Conservation (phyloP, 106 monocot species). For the Allium sativum region DNA sequence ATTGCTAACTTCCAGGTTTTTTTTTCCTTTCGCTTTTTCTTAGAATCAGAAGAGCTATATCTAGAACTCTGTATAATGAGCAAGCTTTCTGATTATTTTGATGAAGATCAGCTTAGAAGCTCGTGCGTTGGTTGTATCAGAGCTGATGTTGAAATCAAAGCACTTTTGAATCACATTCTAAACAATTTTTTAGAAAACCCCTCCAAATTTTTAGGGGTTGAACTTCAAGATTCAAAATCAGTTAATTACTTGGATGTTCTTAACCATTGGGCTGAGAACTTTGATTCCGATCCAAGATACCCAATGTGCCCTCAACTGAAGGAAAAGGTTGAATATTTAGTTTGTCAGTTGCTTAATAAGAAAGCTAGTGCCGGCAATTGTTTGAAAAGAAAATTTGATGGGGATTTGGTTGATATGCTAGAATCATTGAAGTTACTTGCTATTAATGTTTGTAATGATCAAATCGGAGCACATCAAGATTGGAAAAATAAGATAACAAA, state of each 20-base stretch:
- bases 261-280: constrained; percentile 1
- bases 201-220: constrained; percentile 4
- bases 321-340: constrained; percentile 7
- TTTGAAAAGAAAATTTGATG: constrained; percentile 1
- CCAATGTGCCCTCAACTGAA: constrained; percentile 16
- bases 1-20: too few species aligned
- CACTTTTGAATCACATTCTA: constrained; percentile 10
- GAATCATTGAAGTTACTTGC: constrained; percentile 4
- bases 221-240: not conserved
- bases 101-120: not conserved
- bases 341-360: constrained; percentile 1
- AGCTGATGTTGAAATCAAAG: constrained; percentile 12
- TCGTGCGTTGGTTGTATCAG: constrained; percentile 3
- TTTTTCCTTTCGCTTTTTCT: too few species aligned
- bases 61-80: too few species aligned
- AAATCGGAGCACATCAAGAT: not conserved
- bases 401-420: constrained; percentile 7
- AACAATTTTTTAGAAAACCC: not conserved
- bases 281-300: constrained; percentile 2
- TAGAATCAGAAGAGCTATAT: too few species aligned
- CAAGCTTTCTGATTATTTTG: too few species aligned
- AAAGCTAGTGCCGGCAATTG: not conserved
- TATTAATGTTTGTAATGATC: not conserved
- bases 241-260: constrained; percentile 6
- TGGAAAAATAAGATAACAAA: constrained; percentile 5